These are phyloP conservation scores for Bathelium albidoporum DNA, from an alignment of 495 filamentous ascomycete species.

Conservation along the genomic window DNA sequence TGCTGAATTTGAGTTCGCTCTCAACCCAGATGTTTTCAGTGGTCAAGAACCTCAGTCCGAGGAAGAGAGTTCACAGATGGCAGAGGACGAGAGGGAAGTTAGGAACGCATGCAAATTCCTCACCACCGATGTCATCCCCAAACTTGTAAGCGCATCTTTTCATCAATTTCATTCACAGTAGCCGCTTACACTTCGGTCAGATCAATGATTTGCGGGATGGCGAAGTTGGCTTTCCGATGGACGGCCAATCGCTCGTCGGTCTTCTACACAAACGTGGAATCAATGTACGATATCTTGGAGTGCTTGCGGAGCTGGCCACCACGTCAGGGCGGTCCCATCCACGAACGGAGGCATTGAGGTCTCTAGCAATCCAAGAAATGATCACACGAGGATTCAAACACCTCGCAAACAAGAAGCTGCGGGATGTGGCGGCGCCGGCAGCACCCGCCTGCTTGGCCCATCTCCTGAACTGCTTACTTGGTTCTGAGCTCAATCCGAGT, in stretches of 20 bases:
- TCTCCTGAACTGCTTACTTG: constrained; percentile 89
- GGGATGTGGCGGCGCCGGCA: constrained; percentile 67
- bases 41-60: constrained; percentile 84
- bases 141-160: constrained; percentile 33
- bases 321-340: background rate
- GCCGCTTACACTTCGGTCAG: constrained; percentile 24
- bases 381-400: constrained; percentile 91
- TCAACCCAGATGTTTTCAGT: constrained; percentile 94
- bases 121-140: constrained; percentile 60
- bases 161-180: background rate
- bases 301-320: constrained; percentile 54
- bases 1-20: constrained; percentile 70
- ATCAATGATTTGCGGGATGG: constrained; percentile 80
- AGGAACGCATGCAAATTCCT: constrained; percentile 73
- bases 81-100: constrained; percentile 80
- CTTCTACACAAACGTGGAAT: constrained; percentile 95
- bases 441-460: constrained; percentile 70
- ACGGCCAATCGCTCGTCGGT: constrained; percentile 78
- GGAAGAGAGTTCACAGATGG: constrained; percentile 76
- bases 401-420: constrained; percentile 65
- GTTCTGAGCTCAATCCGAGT: constrained; percentile 60
- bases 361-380: constrained; percentile 82
- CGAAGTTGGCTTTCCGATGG: constrained; percentile 96
- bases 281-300: constrained; percentile 91
- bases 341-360: constrained; percentile 64